Evolutionary conservation across 2,329 filamentous ascomycete genomes (phyloP).

Genomic region (Fusarium longipes): DNA sequence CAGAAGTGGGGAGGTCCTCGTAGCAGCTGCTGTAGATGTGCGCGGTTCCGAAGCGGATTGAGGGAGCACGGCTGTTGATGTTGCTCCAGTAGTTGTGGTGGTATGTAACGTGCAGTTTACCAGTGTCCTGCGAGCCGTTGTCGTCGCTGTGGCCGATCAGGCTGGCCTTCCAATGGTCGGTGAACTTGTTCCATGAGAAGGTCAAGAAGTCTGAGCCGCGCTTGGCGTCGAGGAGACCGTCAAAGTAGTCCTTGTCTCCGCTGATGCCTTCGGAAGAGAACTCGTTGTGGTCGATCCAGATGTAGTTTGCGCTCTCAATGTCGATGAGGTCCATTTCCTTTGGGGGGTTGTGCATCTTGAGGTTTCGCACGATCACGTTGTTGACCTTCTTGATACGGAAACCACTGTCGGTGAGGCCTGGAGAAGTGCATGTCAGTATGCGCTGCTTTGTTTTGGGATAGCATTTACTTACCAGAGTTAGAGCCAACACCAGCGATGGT

Average conservation of each 20-base stretch:
- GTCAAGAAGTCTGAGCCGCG: slow-evolving; percentile 67
- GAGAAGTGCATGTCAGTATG: not conserved
- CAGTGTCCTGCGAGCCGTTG: slow-evolving; percentile 62
- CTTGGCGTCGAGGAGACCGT: slow-evolving; percentile 68
- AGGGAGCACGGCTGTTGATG: slow-evolving; percentile 62
- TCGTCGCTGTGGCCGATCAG: slow-evolving; percentile 68
- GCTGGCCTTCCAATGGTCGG: slow-evolving; percentile 68
- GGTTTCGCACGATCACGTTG: slow-evolving; percentile 65
- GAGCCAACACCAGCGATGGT: slow-evolving; percentile 60
- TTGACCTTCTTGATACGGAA: slow-evolving; percentile 58
- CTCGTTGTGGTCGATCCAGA: slow-evolving; percentile 70
- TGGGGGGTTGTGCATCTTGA: slow-evolving; percentile 59
- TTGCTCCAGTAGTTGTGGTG: slow-evolving; percentile 67
- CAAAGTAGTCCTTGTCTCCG: slow-evolving; percentile 70
- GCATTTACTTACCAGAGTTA: slow-evolving; percentile 44
- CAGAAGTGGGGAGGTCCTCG: slow-evolving; percentile 56
- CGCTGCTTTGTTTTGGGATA: not conserved
- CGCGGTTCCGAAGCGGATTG: slow-evolving; percentile 68
- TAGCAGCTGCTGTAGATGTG: slow-evolving; percentile 68
- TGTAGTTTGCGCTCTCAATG: slow-evolving; percentile 56
- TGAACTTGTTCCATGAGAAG: slow-evolving; percentile 45
- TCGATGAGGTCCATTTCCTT: slow-evolving; percentile 60
- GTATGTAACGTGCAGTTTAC: slow-evolving; percentile 67
- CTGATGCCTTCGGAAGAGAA: slow-evolving; percentile 61
- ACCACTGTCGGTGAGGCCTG: slow-evolving; percentile 52